Evolutionary conservation across 345 rosid genomes (phyloP), one percentile per base, ranked within the genome.

Genomic region (Laguncularia racemosa): DNA sequence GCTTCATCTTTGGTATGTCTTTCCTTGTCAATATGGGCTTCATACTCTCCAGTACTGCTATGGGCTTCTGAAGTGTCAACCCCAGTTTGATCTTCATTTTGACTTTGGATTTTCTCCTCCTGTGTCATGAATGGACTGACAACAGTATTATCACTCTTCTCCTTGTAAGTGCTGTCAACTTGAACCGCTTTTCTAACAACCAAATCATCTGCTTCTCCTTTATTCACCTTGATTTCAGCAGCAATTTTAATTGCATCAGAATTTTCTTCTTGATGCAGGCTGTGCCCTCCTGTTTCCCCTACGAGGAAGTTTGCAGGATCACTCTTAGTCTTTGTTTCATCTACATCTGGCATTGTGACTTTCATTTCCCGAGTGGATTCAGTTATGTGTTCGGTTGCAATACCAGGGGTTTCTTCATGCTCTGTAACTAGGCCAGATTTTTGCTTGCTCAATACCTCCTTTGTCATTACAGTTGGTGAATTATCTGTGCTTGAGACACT

Each of bases 341-440:
- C 55, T 51, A 53, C 46, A 16, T 28, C 48, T 12, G 48, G 17
- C 53, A 18, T 14, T 16, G 20, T 47, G 20, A 56, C 57, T n/a
- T 70, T n/a, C 15, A 13, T 66, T 14, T 54, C 51, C 33, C 45
- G 18, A 53, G 51, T 68, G 43, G 56, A n/a, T 38, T 52, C 63
- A 0, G 52, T 47, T 44, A 17, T 40, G 44, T 46, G 48, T 46
- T 53, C 49, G 16, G 21, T 46, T 56, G 50, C 48, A 23, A 23
- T 44, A 16, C 52, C 19, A 40, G 49, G 43, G 52, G 52, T 50
- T 19, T 67, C 60, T 64, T 53, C 60, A 44, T 59, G 56, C 46
- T 59, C 50, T 40, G 46, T 43, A 44, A 3, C 57, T 11, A 46
- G 56, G 38, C 53, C 67, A 49, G 20, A 26, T 47, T 16, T 64